Evolutionary conservation across 1,139 yeast genomes (phyloP).

Genomic region (Suhomyces maxii): DNA sequence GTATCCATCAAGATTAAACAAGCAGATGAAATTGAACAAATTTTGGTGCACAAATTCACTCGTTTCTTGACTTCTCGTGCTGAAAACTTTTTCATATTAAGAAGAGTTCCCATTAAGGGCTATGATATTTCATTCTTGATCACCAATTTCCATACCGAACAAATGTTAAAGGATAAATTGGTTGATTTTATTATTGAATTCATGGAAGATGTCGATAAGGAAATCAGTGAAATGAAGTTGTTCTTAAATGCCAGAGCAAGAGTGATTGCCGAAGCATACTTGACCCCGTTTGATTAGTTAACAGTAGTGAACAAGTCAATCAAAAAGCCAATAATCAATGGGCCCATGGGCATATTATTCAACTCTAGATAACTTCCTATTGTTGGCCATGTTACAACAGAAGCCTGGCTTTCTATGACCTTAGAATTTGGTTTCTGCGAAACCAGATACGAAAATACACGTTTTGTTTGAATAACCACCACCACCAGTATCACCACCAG

Average conservation of each 20-base stretch:
- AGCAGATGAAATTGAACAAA: slow-evolving; percentile 95
- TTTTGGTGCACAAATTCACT: slow-evolving; percentile 90
- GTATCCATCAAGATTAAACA: slow-evolving; percentile 91
- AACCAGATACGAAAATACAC: neutral
- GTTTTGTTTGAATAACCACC: neutral
- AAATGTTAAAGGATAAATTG: slow-evolving; percentile 91
- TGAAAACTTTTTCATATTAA: slow-evolving; percentile 84
- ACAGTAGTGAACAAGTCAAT: too few relatives aligned
- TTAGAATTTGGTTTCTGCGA: neutral
- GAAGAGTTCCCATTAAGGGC: slow-evolving; percentile 89
- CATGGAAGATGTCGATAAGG: slow-evolving; percentile 99
- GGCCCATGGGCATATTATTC: too few relatives aligned
- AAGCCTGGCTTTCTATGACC: too few relatives aligned
- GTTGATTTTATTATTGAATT: slow-evolving; percentile 96
- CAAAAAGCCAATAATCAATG: too few relatives aligned
- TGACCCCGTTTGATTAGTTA: slow-evolving; percentile 64
- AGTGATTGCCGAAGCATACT: slow-evolving; percentile 93
- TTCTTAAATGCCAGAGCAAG: slow-evolving; percentile 97
- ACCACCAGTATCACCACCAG: too few relatives aligned
- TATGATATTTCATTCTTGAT: slow-evolving; percentile 91
- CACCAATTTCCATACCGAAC: slow-evolving; percentile 93
- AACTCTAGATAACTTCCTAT: too few relatives aligned
- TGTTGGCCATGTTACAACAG: neutral
- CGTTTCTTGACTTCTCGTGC: slow-evolving; percentile 94
- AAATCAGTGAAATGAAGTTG: slow-evolving; percentile 96